phyloP scores from a whole-genome alignment of 257 asterid genomes.

The Voacanga thouarsii region DNA sequence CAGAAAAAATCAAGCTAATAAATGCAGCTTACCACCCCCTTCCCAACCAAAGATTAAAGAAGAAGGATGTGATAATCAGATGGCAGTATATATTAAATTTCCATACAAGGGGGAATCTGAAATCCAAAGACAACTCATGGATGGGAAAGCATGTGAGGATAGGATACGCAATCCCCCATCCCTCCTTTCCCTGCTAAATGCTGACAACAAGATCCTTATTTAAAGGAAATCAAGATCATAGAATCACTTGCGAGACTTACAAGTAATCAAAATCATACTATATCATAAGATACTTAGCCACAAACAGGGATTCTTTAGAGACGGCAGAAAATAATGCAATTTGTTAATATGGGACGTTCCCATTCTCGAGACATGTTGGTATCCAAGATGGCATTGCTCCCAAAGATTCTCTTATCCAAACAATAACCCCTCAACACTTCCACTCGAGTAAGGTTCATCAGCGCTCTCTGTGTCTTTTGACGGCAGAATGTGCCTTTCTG shows the following conservation, averaged over 20 bases:
- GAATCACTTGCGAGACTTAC: neutral
- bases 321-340: neutral
- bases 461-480: neutral
- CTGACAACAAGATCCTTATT: slow-evolving; percentile 27
- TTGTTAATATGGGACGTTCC: slow-evolving; percentile 26
- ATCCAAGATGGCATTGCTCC: slow-evolving; percentile 46
- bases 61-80: neutral
- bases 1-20: too few relatives aligned
- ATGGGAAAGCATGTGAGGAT: neutral
- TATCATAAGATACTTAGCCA: neutral
- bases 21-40: neutral
- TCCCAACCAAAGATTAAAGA: neutral
- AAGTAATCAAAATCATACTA: neutral
- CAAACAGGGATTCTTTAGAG: neutral
- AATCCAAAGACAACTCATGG: neutral
- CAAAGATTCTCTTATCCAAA: slow-evolving; percentile 35
- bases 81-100: neutral
- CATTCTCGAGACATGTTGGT: slow-evolving; percentile 60
- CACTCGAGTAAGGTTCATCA: slow-evolving; percentile 19
- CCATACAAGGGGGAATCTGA: neutral
- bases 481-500: neutral
- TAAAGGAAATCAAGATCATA: slow-evolving; percentile 25
- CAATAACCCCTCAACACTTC: neutral
- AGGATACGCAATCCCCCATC: neutral
- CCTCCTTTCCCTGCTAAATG: neutral